Percentiles rank a stretch among this genome's conserved stretches.
Evolutionary conservation across 2,329 filamentous ascomycete genomes (phyloP).

Genomic region (Fusarium sp.): DNA sequence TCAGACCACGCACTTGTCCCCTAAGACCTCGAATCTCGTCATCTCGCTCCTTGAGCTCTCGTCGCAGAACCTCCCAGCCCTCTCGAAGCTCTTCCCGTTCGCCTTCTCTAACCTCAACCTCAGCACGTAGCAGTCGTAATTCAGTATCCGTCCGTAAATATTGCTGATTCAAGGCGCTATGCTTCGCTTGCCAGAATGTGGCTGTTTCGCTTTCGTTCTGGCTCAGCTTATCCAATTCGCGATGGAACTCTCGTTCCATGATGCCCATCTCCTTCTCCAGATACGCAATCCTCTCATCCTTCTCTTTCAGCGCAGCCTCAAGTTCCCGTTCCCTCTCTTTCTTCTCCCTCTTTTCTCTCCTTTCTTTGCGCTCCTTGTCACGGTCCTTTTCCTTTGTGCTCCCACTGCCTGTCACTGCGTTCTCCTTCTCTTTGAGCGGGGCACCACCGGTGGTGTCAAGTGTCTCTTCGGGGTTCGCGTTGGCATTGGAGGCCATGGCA

Average conservation of each 20-base stretch:
- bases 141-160: slow-evolving; percentile 64
- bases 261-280: slow-evolving; percentile 63
- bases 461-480: slow-evolving; percentile 40
- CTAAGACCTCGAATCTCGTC: slow-evolving; percentile 65
- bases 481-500: slow-evolving; percentile 40
- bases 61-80: slow-evolving; percentile 59
- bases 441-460: slow-evolving; percentile 43
- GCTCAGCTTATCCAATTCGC: slow-evolving; percentile 63
- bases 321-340: slow-evolving; percentile 42
- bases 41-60: slow-evolving; percentile 61
- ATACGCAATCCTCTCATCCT: slow-evolving; percentile 62
- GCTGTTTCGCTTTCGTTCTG: slow-evolving; percentile 66
- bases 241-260: slow-evolving; percentile 65
- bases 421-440: slow-evolving; percentile 44
- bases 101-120: slow-evolving; percentile 59
- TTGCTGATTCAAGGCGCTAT: slow-evolving; percentile 63
- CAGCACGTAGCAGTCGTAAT: slow-evolving; percentile 60
- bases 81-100: slow-evolving; percentile 62
- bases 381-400: slow-evolving; percentile 47
- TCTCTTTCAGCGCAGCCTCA: slow-evolving; percentile 53
- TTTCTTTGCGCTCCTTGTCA: slow-evolving; percentile 43
- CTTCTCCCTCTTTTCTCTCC: slow-evolving; percentile 40
- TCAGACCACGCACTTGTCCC: slow-evolving; percentile 72
- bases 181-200: slow-evolving; percentile 67
- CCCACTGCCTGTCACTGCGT: slow-evolving; percentile 47